These are phyloP conservation scores for Hyphopichia wangnamkhiaoensis DNA, from an alignment of 1,139 yeast species.

Conservation along the genomic window DNA sequence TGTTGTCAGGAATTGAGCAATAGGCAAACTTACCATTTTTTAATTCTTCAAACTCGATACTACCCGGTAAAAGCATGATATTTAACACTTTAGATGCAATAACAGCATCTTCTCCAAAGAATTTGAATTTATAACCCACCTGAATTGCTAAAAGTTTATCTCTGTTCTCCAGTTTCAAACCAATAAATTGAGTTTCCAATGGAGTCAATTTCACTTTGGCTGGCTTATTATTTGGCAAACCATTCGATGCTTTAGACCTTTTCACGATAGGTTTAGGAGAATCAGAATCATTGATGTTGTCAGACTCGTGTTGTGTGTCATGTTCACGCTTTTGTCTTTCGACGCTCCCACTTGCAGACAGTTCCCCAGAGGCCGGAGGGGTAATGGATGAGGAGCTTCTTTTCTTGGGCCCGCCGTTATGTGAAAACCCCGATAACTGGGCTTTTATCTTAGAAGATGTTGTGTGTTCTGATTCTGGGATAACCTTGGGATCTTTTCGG, in stretches of 20 bases:
- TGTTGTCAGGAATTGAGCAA: slow-evolving; percentile 78
- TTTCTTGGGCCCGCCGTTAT: not conserved
- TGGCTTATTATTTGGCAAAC: not conserved
- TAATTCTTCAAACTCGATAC: slow-evolving; percentile 49
- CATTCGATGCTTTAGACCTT: not conserved
- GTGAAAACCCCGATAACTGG: not conserved
- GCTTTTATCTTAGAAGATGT: not conserved
- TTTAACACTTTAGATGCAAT: slow-evolving; percentile 65
- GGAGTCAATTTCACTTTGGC: slow-evolving; percentile 53
- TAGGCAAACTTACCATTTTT: slow-evolving; percentile 70
- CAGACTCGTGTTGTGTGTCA: not conserved
- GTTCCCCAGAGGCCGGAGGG: not conserved
- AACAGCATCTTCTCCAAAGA: slow-evolving; percentile 82
- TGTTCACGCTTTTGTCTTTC: not conserved
- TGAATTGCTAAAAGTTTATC: slow-evolving; percentile 79
- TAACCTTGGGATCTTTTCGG: not conserved
- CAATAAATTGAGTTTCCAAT: slow-evolving; percentile 72
- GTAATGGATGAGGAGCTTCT: not conserved
- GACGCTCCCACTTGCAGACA: too few relatives aligned
- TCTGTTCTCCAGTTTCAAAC: slow-evolving; percentile 55
- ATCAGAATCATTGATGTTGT: not conserved
- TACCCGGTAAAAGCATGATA: slow-evolving; percentile 73
- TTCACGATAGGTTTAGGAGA: not conserved
- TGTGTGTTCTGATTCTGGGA: not conserved
- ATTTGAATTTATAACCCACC: slow-evolving; percentile 88